These are phyloP conservation scores for Aspergillus pseudoterreus DNA, from an alignment of 2,329 filamentous ascomycete species.

Conservation along the genomic window DNA sequence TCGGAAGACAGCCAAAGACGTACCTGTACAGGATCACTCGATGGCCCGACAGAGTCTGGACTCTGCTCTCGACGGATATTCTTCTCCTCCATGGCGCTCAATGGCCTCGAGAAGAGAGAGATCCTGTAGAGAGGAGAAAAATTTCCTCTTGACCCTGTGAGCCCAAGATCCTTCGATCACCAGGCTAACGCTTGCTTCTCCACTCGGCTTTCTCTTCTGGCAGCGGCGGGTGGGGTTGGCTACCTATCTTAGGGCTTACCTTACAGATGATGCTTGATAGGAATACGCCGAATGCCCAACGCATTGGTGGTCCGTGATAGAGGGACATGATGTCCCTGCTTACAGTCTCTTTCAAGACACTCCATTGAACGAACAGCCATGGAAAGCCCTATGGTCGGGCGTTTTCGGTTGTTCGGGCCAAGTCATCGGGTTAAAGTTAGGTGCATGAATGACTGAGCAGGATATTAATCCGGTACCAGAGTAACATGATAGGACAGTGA, in stretches of 20 bases:
- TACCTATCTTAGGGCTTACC: neutral
- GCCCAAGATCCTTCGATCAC: neutral
- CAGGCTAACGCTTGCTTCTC: neutral
- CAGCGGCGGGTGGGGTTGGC: neutral
- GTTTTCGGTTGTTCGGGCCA: neutral
- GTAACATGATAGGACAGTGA: neutral
- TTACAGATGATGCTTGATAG: neutral
- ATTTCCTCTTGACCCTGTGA: too few relatives aligned
- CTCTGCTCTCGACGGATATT: neutral
- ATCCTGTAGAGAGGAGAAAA: too few relatives aligned
- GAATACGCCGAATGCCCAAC: neutral
- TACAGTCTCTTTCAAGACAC: too few relatives aligned
- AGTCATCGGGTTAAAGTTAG: neutral
- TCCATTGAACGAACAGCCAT: neutral
- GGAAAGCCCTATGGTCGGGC: neutral
- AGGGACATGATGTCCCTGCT: too few relatives aligned
- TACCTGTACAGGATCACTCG: too few relatives aligned
- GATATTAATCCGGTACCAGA: neutral
- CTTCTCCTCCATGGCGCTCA: neutral
- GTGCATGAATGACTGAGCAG: neutral
- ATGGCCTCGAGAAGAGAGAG: too few relatives aligned
- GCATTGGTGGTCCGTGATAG: too few relatives aligned
- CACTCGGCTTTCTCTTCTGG: neutral
- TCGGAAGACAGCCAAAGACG: too few relatives aligned
- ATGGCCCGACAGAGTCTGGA: neutral